These are phyloP conservation scores for Ceratobasidium sp. DNA, from an alignment of 1,284 basidiomycete species.

Conservation along the genomic window DNA sequence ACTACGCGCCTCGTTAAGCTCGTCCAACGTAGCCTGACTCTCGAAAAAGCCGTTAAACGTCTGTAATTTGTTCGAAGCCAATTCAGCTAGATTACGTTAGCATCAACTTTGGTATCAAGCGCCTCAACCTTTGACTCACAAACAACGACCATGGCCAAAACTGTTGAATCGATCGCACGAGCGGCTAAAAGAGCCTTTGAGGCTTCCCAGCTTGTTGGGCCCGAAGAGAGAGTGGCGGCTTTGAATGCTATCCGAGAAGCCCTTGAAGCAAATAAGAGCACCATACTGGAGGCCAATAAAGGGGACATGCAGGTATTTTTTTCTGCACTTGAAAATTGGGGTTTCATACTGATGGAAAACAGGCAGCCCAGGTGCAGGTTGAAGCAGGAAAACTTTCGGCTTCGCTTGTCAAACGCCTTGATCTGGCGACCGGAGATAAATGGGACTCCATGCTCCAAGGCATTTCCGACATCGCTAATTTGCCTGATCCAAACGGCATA, in stretches of 20 bases:
- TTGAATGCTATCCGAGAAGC: slow-evolving; percentile 76
- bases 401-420: slow-evolving; percentile 86
- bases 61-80: background rate
- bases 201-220: slow-evolving; percentile 81
- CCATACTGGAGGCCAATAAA: slow-evolving; percentile 83
- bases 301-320: slow-evolving; percentile 77
- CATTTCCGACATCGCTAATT: slow-evolving; percentile 84
- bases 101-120: slow-evolving; percentile 3
- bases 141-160: slow-evolving; percentile 39
- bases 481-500: slow-evolving; percentile 88
- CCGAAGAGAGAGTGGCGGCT: slow-evolving; percentile 76
- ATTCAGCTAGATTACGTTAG: slow-evolving; percentile 21
- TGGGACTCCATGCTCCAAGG: slow-evolving; percentile 96
- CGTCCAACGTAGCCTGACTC: slow-evolving; percentile 14
- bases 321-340: background rate
- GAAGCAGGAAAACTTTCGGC: slow-evolving; percentile 84
- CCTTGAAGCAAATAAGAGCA: slow-evolving; percentile 71
- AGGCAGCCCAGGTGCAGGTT: slow-evolving; percentile 84
- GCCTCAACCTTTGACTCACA: slow-evolving; percentile 34
- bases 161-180: slow-evolving; percentile 71
- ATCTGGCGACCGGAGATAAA: slow-evolving; percentile 87
- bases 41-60: slow-evolving; percentile 27
- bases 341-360: background rate
- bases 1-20: slow-evolving; percentile 23
- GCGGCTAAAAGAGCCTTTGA: slow-evolving; percentile 87